A percentile compares a stretch with the other conserved stretches of the same genome.
phyloP scores from a whole-genome alignment of 2,329 filamentous ascomycete genomes.

The Penicillium sp. region DNA sequence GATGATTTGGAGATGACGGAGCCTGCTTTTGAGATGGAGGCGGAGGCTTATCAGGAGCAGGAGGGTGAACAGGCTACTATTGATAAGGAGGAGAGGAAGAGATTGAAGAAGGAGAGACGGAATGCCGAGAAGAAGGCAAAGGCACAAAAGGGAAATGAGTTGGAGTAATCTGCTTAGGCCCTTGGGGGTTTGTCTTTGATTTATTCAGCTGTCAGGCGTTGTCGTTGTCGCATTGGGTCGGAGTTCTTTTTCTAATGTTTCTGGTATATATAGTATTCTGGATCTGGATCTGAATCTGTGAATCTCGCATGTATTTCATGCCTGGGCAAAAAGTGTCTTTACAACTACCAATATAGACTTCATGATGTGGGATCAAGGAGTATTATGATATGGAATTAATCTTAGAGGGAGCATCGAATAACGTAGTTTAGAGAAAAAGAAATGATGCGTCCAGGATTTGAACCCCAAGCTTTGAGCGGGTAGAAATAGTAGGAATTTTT shows the following conservation, averaged over 20 bases:
- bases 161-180: slow-evolving; percentile 19
- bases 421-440: too few relatives aligned
- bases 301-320: slow-evolving; percentile 16
- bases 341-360: not conserved
- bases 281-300: not conserved
- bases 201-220: slow-evolving; percentile 23
- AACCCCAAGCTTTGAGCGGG: too few relatives aligned
- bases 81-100: slow-evolving; percentile 56
- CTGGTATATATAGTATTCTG: slow-evolving; percentile 3
- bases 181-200: not conserved
- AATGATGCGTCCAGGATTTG: too few relatives aligned
- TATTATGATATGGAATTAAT: too few relatives aligned
- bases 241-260: slow-evolving; percentile 19
- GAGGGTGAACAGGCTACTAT: slow-evolving; percentile 42
- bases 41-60: slow-evolving; percentile 37
- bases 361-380: too few relatives aligned
- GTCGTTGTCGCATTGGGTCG: slow-evolving; percentile 28
- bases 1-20: slow-evolving; percentile 46
- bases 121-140: slow-evolving; percentile 46
- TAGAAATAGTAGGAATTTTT: too few relatives aligned
- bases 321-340: slow-evolving; percentile 20
- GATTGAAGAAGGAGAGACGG: slow-evolving; percentile 55
- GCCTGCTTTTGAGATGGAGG: slow-evolving; percentile 39
- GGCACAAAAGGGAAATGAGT: slow-evolving; percentile 31
- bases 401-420: too few relatives aligned